Evolutionary conservation across 805 yeast genomes (phyloP).

Genomic region (Saccharomycopsis lassenensis): DNA sequence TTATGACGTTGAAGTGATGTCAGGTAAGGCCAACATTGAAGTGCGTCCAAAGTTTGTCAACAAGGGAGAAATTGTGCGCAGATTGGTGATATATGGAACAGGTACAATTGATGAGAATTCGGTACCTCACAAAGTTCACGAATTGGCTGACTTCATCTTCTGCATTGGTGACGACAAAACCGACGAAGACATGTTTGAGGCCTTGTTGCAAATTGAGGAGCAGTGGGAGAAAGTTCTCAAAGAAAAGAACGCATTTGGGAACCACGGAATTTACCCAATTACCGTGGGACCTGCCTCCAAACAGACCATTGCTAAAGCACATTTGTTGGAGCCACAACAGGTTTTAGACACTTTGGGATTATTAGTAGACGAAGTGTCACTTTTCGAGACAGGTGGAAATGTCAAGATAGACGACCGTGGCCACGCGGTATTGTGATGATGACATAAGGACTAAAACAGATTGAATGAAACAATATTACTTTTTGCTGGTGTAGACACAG

Average conservation of each 20-base stretch:
- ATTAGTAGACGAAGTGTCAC: constrained; percentile 64
- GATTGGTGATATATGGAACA: too few relatives aligned
- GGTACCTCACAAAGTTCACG: constrained; percentile 27
- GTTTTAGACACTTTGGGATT: constrained; percentile 78
- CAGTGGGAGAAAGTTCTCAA: constrained; percentile 36
- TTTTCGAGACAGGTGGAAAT: constrained; percentile 69
- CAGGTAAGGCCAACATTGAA: constrained; percentile 94
- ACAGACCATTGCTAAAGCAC: constrained; percentile 75
- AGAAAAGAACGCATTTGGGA: constrained; percentile 32
- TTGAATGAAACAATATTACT: too few relatives aligned
- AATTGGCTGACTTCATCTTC: constrained; percentile 71
- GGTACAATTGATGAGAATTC: too few relatives aligned
- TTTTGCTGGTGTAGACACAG: too few relatives aligned
- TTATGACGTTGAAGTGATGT: constrained; percentile 88
- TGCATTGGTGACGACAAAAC: constrained; percentile 95
- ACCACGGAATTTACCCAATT: constrained; percentile 67
- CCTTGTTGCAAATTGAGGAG: constrained; percentile 53
- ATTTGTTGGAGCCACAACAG: constrained; percentile 71
- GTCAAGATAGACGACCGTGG: constrained; percentile 72
- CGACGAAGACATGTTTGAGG: constrained; percentile 94
- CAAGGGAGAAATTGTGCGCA: constrained; percentile 90
- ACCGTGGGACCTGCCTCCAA: constrained; percentile 91
- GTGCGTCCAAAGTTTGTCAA: constrained; percentile 93
- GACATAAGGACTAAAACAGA: too few relatives aligned
- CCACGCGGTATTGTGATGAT: too few relatives aligned